Base-by-base conservation (phyloP, 345 rosid genomes). In the Aethionema arabicum region DNA sequence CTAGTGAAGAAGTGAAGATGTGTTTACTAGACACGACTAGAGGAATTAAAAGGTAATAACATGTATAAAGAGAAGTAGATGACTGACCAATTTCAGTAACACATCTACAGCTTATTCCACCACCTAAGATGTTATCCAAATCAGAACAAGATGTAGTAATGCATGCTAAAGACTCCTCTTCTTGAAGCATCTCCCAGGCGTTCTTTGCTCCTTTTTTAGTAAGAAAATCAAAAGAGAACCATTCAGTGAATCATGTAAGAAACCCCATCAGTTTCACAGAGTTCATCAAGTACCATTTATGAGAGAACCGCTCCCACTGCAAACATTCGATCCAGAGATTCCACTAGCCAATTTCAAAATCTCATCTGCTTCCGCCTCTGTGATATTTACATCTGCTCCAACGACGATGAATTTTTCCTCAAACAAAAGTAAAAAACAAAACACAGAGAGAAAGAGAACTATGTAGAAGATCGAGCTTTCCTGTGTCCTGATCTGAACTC, bases 141-240 rank as follows among this genome's bases (percentile, higher is more conserved):
- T 92, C 91, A 2, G 82, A 81, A 69, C 88, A 82, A 30, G 98
- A 87, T 14, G 98, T 92, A 42, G 91, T 81, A 37, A 92, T 85
- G 47, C 78, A 82, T 0, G 75, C 67, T 70, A 86, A 78, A 30
- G 81, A 78, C 11, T 70, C 80, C 64, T 86, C 96, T 53, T 85
- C 97, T 4, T 72, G 77, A 42, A 93, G 93, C 88, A 87, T 80
- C 52, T 87, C 99, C 97, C 97, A 90, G 32, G 98, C 97, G 44
- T 79, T 92, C 63, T 77, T 82, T n/a, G 85, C 81, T 67, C 95
- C 97, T 92, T 69, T 36, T 63, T 48, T 43, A 36, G 32, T 43
- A 6, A 4, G 1, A 65, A n/a, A 69, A 2, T 13, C 33, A 10
- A 55, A 62, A 55, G 14, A 11, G n/a, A 56, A 56, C n/a, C 57